A percentile compares a stretch with the other conserved stretches of the same genome.
phyloP scores from a whole-genome alignment of 306 rosid species.

The Prunus mume region DNA sequence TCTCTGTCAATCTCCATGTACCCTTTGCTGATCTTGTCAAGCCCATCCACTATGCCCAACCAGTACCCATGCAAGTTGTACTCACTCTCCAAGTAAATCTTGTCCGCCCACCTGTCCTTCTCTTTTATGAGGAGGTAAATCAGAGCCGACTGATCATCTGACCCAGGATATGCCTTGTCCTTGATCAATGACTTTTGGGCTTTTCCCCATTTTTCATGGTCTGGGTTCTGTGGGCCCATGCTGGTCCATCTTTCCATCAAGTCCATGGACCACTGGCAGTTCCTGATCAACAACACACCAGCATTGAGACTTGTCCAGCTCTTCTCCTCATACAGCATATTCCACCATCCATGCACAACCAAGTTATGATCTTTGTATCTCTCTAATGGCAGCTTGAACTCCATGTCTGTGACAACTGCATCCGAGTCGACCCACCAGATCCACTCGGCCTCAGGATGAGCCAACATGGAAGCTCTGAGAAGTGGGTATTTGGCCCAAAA shows the following conservation, averaged over 20 bases:
- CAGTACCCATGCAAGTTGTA: conserved; percentile 81
- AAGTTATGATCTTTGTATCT: conserved; percentile 65
- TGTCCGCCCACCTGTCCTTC: conserved; percentile 61
- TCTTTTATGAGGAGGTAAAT: conserved; percentile 52
- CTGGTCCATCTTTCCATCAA: conserved; percentile 68
- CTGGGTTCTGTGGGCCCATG: conserved; percentile 76
- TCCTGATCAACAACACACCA: conserved; percentile 77
- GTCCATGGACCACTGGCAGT: conserved; percentile 89
- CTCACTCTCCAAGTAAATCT: conserved; percentile 60
- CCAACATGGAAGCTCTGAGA: conserved; percentile 70
- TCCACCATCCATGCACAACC: conserved; percentile 72
- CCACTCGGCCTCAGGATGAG: conserved; percentile 94
- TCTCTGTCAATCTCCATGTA: conserved; percentile 45
- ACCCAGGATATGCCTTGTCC: conserved; percentile 72
- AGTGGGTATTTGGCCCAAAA: conserved; percentile 88
- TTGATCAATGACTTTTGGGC: conserved; percentile 45
- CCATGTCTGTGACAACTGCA: conserved; percentile 86
- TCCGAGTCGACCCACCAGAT: conserved; percentile 98
- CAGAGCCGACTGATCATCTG: conserved; percentile 87
- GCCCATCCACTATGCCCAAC: conserved; percentile 49
- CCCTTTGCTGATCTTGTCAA: conserved; percentile 30
- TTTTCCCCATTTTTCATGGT: conserved; percentile 66
- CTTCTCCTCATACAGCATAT: conserved; percentile 37
- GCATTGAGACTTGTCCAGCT: conserved; percentile 94
- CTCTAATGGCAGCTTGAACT: conserved; percentile 59